A percentile compares a stretch with the other conserved stretches of the same genome.
Evolutionary conservation across 805 yeast genomes (phyloP).

Genomic region (Debaryomyces hansenii): DNA sequence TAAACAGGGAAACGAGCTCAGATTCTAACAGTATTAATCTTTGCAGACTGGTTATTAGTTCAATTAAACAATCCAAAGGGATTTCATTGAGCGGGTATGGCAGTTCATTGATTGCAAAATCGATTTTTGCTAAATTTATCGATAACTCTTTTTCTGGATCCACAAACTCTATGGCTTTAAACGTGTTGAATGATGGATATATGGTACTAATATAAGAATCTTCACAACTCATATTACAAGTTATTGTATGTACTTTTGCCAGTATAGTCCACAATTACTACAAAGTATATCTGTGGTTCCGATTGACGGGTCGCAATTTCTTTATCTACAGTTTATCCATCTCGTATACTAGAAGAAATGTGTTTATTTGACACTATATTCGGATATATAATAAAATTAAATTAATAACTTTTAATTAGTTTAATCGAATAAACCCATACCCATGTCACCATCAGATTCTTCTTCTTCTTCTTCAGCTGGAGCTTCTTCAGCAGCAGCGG

Average conservation of each 20-base stretch:
- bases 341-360: no score
- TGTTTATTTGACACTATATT: slow-evolving; percentile 1
- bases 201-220: neutral
- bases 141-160: slow-evolving; percentile 13
- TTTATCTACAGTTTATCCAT: no score
- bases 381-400: neutral
- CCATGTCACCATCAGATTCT: slow-evolving; percentile 67
- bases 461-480: slow-evolving; percentile 75
- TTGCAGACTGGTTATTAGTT: neutral
- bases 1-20: neutral
- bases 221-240: neutral
- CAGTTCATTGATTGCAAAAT: slow-evolving; percentile 10
- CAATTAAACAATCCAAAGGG: neutral
- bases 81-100: slow-evolving; percentile 2
- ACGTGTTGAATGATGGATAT: slow-evolving; percentile 2
- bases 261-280: slow-evolving; percentile 1
- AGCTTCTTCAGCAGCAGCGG: slow-evolving; percentile 63
- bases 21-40: neutral
- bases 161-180: neutral
- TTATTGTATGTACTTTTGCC: no score
- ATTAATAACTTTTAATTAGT: slow-evolving; percentile 11
- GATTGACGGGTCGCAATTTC: neutral
- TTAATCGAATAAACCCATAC: slow-evolving; percentile 99
- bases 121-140: slow-evolving; percentile 16
- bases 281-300: slow-evolving; percentile 1